A percentile compares a stretch with the other conserved stretches of the same genome.
Conservation (phyloP, 768 basidiomycete species). For the Russula griseocarnosa region DNA sequence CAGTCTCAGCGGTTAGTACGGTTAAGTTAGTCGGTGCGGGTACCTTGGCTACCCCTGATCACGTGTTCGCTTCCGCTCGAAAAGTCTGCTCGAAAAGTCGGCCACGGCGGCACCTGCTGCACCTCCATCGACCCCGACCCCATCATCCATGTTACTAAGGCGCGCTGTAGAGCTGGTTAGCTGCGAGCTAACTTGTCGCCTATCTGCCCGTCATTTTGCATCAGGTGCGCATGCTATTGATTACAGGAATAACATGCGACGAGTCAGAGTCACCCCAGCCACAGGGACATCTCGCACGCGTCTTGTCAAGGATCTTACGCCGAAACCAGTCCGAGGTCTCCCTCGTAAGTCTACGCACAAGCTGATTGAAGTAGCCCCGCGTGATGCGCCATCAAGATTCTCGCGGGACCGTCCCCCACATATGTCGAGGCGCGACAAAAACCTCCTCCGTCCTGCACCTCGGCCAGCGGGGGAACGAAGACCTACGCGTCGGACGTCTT, state of each 20-base stretch:
- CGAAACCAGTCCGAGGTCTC: constrained; percentile 1
- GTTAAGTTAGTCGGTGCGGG: too few relatives aligned
- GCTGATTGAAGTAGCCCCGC: constrained; percentile 25
- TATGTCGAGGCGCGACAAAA: neutral
- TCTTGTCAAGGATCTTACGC: constrained; percentile 27
- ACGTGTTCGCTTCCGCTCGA: too few relatives aligned
- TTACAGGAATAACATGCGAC: neutral
- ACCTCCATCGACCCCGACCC: neutral
- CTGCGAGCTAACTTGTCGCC: neutral
- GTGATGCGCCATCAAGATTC: constrained; percentile 8
- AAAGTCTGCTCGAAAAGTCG: neutral
- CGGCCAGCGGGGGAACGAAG: neutral
- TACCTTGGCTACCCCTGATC: too few relatives aligned
- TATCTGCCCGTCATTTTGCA: constrained; percentile 11
- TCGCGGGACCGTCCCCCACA: constrained; percentile 14
- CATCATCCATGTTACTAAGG: neutral
- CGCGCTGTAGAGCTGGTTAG: neutral
- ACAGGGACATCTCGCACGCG: constrained; percentile 29
- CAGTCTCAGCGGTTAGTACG: too few relatives aligned
- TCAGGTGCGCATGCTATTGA: constrained; percentile 9
- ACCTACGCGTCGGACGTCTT: neutral
- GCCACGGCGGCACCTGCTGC: neutral
- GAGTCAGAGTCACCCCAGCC: constrained; percentile 34
- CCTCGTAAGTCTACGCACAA: constrained; percentile 16
- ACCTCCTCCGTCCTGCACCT: neutral